Percentiles rank a stretch among this genome's conserved stretches.
These are phyloP conservation scores for Inonotus obliquus DNA, from an alignment of 1,284 basidiomycete species.

Conservation along the genomic window DNA sequence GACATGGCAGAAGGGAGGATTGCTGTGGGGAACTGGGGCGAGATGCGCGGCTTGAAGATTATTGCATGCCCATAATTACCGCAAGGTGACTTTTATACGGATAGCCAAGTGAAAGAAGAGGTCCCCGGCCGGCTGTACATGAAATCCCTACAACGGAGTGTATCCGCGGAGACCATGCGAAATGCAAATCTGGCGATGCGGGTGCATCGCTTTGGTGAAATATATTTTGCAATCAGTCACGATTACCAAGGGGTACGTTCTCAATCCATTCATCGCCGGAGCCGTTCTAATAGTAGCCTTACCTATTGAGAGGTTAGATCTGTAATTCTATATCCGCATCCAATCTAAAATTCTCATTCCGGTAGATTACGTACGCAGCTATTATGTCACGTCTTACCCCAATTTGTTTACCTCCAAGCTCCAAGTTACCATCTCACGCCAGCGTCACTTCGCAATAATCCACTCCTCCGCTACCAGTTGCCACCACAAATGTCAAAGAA, in stretches of 20 bases:
- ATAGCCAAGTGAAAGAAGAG: neutral
- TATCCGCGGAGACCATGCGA: conserved; percentile 11
- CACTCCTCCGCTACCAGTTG: neutral
- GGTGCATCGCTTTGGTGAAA: conserved; percentile 5
- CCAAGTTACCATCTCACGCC: neutral
- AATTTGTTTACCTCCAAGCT: neutral
- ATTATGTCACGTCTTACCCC: neutral
- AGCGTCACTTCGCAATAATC: neutral
- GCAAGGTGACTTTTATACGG: conserved; percentile 6
- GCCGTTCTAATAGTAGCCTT: neutral
- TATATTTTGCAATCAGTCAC: conserved; percentile 2
- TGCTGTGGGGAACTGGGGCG: neutral
- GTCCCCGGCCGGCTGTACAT: conserved; percentile 10
- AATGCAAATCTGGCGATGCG: conserved; percentile 13
- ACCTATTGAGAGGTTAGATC: neutral
- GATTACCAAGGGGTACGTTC: neutral
- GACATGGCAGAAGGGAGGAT: conserved; percentile 6
- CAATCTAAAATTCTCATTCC: conserved; percentile 1
- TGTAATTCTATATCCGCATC: neutral
- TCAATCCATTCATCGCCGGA: neutral
- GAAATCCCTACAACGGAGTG: conserved; percentile 1
- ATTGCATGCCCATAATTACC: neutral
- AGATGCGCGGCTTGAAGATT: neutral
- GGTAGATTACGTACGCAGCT: neutral
- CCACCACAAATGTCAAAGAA: neutral